These are phyloP conservation scores for Podospora sp. DNA, from an alignment of 495 filamentous ascomycete species.

Conservation along the genomic window DNA sequence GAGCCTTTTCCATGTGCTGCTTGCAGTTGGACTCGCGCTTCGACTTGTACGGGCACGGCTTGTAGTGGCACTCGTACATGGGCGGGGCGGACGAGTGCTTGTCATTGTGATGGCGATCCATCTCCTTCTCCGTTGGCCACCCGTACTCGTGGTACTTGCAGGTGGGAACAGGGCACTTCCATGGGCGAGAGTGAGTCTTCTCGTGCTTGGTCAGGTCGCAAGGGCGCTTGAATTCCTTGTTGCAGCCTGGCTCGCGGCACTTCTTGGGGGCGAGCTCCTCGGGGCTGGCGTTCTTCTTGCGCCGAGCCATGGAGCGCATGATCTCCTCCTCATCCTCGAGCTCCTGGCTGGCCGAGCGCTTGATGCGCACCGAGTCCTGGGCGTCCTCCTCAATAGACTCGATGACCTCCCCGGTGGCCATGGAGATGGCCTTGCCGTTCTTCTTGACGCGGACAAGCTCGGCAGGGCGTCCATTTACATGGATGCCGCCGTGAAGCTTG, in stretches of 20 bases:
- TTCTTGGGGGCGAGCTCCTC: conserved; percentile 74
- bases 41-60: conserved; percentile 87
- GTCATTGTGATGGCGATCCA: conserved; percentile 92
- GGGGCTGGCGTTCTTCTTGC: conserved; percentile 74
- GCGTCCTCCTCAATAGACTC: conserved; percentile 51
- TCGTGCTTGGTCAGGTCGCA: conserved; percentile 95
- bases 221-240: conserved; percentile 88
- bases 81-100: conserved; percentile 81
- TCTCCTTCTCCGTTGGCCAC: conserved; percentile 97
- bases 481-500: conserved; percentile 73
- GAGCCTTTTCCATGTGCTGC: conserved; percentile 99
- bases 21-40: conserved; percentile 98
- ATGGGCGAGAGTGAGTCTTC: conserved; percentile 94
- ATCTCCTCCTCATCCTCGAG: conserved; percentile 72
- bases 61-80: conserved; percentile 79
- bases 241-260: conserved; percentile 68
- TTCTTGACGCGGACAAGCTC: conserved; percentile 76
- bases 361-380: conserved; percentile 52
- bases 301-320: conserved; percentile 84
- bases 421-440: conserved; percentile 74
- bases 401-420: conserved; percentile 61
- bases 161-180: conserved; percentile 77
- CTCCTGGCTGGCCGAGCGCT: conserved; percentile 63
- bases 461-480: conserved; percentile 72
- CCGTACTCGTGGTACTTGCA: conserved; percentile 89